These are phyloP conservation scores for Daldinia bambusicola DNA, from an alignment of 495 filamentous ascomycete genomes.

Conservation along the genomic window DNA sequence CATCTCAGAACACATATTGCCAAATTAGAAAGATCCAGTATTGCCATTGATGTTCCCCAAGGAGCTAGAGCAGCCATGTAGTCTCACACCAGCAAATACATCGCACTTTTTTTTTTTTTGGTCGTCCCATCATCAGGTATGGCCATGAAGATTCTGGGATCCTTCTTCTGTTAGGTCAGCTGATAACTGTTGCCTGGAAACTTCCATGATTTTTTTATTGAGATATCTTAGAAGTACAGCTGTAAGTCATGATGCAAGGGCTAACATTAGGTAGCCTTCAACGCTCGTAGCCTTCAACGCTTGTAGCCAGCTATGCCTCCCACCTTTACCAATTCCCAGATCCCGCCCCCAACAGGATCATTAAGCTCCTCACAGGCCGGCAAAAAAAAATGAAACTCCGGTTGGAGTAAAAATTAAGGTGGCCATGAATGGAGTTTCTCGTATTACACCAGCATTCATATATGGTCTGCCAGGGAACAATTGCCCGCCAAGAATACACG, in stretches of 20 bases:
- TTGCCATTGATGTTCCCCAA: neutral
- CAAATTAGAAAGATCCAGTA: neutral
- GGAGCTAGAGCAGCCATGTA: neutral
- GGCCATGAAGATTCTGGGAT: neutral
- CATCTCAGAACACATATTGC: neutral
- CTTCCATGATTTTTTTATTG: neutral
- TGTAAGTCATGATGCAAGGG: neutral
- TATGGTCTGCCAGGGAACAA: neutral
- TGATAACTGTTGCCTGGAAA: neutral
- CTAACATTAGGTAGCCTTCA: neutral
- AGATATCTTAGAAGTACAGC: neutral
- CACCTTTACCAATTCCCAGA: neutral
- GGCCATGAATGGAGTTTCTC: neutral
- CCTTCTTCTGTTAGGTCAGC: neutral
- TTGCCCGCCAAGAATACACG: constrained; percentile 3
- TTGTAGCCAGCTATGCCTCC: neutral
- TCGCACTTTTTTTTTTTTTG: neutral
- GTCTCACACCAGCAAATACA: neutral
- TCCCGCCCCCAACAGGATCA: constrained; percentile 21
- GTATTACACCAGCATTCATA: neutral
- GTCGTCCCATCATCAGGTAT: neutral
- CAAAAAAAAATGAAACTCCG: neutral
- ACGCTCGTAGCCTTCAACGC: neutral
- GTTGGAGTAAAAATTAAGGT: neutral
- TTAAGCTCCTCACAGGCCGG: constrained; percentile 11